These are phyloP conservation scores for Ogataea degrootiae DNA, from an alignment of 805 yeast species.

Conservation along the genomic window DNA sequence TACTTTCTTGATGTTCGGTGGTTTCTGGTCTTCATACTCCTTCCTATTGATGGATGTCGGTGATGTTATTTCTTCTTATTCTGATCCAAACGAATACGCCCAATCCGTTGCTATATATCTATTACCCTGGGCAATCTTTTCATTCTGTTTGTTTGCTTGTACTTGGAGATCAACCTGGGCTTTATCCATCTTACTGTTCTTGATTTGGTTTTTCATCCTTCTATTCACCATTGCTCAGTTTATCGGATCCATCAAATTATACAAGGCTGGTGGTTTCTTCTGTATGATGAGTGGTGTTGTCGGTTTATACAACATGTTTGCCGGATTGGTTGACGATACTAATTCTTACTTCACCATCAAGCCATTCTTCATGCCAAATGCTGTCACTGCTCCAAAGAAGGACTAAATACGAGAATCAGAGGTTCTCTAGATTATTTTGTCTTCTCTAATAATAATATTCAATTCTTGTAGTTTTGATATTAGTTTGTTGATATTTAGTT, in stretches of 20 bases:
- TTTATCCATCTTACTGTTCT: conserved; percentile 35
- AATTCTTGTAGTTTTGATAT: too few relatives aligned
- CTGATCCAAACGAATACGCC: conserved; percentile 31
- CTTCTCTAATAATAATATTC: too few relatives aligned
- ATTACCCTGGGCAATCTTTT: conserved; percentile 49
- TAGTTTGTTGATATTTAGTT: too few relatives aligned
- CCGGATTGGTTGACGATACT: conserved; percentile 43
- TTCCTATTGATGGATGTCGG: conserved; percentile 41
- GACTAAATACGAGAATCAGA: neutral
- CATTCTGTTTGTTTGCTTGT: conserved; percentile 40
- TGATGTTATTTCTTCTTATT: conserved; percentile 37
- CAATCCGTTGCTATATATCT: conserved; percentile 46
- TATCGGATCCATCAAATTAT: conserved; percentile 28
- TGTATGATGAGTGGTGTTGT: conserved; percentile 38
- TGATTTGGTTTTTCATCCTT: conserved; percentile 42
- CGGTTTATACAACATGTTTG: conserved; percentile 45
- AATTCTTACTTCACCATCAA: conserved; percentile 54
- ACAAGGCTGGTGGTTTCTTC: conserved; percentile 45
- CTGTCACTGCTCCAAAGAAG: conserved; percentile 16
- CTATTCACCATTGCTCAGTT: conserved; percentile 42
- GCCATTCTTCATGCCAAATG: conserved; percentile 47
- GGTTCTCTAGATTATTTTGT: too few relatives aligned
- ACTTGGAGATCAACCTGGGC: conserved; percentile 46
- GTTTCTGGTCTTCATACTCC: conserved; percentile 50
- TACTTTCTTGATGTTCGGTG: conserved; percentile 49